Conservation (phyloP, 2,329 filamentous ascomycete species). For the Dothideomycetidae sp. region DNA sequence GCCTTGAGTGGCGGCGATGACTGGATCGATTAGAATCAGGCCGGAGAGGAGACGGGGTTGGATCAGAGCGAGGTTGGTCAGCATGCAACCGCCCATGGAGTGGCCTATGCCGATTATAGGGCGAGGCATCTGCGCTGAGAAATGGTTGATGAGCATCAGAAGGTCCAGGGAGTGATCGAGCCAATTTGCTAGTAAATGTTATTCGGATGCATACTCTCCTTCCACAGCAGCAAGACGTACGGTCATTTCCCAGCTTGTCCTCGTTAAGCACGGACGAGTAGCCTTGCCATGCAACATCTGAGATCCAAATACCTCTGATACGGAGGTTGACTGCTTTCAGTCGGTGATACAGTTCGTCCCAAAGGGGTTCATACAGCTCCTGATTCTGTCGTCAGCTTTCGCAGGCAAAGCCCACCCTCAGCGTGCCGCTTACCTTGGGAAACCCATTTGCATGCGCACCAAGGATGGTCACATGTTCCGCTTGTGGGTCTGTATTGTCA, state of each 20-base stretch:
- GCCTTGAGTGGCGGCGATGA: conserved; percentile 44
- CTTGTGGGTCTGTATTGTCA: conserved; percentile 47
- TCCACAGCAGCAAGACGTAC: conserved; percentile 33
- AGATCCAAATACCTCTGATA: conserved; percentile 77
- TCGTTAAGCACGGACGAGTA: conserved; percentile 67
- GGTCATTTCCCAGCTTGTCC: conserved; percentile 64
- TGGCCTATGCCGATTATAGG: conserved; percentile 78
- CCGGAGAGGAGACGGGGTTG: conserved; percentile 68
- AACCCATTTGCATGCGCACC: conserved; percentile 85
- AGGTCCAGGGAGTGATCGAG: conserved; percentile 74
- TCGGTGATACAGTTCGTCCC: conserved; percentile 60
- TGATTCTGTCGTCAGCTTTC: too few relatives aligned
- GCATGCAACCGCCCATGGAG: conserved; percentile 68
- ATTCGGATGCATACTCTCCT: background rate
- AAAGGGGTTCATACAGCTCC: conserved; percentile 83
- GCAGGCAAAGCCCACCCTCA: too few relatives aligned
- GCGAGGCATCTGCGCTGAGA: conserved; percentile 63
- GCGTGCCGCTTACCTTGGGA: conserved; percentile 50
- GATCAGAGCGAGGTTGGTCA: conserved; percentile 57
- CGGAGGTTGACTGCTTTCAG: conserved; percentile 46
- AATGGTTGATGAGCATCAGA: conserved; percentile 69
- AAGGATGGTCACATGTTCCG: conserved; percentile 72
- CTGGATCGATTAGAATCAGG: conserved; percentile 71
- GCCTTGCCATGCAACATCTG: conserved; percentile 78
- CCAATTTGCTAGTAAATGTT: conserved; percentile 52